Evolutionary conservation across 495 filamentous ascomycete genomes (phyloP), one percentile per base, ranked within the genome.

Genomic region (Aspergillus conjunctus): DNA sequence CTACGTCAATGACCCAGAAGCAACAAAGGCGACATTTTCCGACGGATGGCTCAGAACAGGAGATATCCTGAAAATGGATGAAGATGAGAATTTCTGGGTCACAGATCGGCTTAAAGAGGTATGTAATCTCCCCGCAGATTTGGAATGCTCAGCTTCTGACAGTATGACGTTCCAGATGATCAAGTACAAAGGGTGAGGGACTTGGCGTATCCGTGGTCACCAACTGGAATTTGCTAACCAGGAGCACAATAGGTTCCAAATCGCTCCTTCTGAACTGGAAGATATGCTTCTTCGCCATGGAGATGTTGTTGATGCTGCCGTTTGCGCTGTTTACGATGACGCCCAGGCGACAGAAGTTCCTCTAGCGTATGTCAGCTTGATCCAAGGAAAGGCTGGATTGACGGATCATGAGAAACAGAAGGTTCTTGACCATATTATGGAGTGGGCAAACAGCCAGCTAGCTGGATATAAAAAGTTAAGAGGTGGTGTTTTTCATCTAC

Each of bases 221-320:
- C 20, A 4, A 3, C 11, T 11, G 37, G 37, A n/a, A n/a, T 41
- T 41, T 41, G 37, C 37, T 41, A 8, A 41, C 37, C 6, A 41
- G 15, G 12, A n/a, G 9, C 7, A 49, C 17, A 37, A 18, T 45
- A 62, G 88, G 20, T 89, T 90, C 71, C 91, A 93, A 70, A 87
- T 94, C 17, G 88, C 90, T 4, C 90, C 91, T 0, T 88, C 90
- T 0, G 91, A 94, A 72, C 77, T 94, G 1, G 91, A 94, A 68
- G 84, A 82, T 4, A 66, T 90, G 3, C 77, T 95, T 12, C 71
- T 93, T 3, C 81, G 84, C 11, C 84, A 93, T 70, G 72, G 76
- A 7, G 77, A 85, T 14, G 77, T 94, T 14, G 77, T 81, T 5
- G 91, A 94, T 63, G 87, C 82, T 0, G 90, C 88, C 12, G 89